A percentile compares a stretch with the other conserved stretches of the same genome.
Evolutionary conservation across 345 rosid species (phyloP).

Genomic region (sweet orange (Citrus sinensis)): DNA sequence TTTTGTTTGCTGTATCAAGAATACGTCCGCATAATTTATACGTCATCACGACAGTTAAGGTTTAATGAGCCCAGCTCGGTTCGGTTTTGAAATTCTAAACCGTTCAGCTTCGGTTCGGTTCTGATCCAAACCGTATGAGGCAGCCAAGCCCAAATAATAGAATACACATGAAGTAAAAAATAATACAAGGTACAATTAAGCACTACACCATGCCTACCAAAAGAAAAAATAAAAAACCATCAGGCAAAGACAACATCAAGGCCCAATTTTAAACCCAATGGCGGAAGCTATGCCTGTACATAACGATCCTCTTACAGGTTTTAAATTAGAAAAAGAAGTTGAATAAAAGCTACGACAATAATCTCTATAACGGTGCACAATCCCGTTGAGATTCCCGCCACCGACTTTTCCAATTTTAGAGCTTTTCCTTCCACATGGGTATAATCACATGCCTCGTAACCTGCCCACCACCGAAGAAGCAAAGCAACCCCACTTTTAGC

Average conservation of each 20-base stretch:
- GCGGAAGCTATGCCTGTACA: neutral
- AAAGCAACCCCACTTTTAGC: neutral
- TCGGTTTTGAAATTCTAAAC: no score
- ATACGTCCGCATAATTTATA: no score
- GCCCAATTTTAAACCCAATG: neutral
- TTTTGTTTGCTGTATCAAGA: no score
- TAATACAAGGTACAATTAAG: neutral
- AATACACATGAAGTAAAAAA: no score
- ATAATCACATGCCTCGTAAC: slow-evolving; percentile 44
- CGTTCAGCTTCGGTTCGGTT: no score
- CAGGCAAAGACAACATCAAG: neutral
- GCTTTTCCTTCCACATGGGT: slow-evolving; percentile 16
- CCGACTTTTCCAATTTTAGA: slow-evolving; percentile 22
- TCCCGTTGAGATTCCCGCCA: slow-evolving; percentile 18
- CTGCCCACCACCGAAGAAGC: slow-evolving; percentile 23
- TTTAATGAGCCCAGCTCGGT: no score
- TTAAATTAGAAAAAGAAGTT: neutral
- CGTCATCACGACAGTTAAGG: no score
- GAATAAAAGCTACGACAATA: neutral
- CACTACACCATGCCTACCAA: neutral
- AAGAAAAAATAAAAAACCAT: neutral
- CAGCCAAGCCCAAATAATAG: no score
- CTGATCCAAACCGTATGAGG: no score
- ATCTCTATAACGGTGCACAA: neutral
- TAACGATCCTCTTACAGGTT: neutral